These are phyloP conservation scores for Zasmidium angulare DNA, from an alignment of 2,329 filamentous ascomycete species.

Conservation along the genomic window DNA sequence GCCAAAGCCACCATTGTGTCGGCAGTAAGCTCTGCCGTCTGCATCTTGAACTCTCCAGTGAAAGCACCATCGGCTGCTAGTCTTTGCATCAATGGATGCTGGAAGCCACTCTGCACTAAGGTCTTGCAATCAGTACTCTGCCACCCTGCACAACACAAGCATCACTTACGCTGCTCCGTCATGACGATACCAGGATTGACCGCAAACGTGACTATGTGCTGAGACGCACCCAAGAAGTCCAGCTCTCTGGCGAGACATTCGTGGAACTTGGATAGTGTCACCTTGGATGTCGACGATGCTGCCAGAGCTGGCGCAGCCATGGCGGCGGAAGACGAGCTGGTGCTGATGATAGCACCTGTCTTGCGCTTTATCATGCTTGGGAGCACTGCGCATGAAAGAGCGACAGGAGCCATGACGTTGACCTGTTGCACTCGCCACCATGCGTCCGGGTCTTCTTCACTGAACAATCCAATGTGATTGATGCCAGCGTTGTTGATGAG, in stretches of 20 bases:
- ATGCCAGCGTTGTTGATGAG: conserved; percentile 17
- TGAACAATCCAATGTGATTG: conserved; percentile 13
- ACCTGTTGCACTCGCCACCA: conserved; percentile 29
- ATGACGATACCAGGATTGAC: conserved; percentile 21
- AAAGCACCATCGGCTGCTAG: too few species aligned
- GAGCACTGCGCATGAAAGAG: conserved; percentile 22
- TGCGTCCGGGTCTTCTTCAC: conserved; percentile 18
- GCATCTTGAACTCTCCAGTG: conserved; percentile 4
- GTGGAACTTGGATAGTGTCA: conserved; percentile 27
- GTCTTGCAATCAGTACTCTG: too few species aligned
- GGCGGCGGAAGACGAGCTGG: conserved; percentile 13
- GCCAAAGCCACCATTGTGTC: conserved; percentile 21
- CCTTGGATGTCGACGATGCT: conserved; percentile 25
- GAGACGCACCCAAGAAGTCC: neutral
- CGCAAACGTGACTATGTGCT: conserved; percentile 19
- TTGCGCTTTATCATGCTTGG: conserved; percentile 22
- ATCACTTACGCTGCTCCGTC: conserved; percentile 8
- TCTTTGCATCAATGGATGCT: too few species aligned
- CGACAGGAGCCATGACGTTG: conserved; percentile 24
- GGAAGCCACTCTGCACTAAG: too few species aligned
- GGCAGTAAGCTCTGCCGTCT: conserved; percentile 17
- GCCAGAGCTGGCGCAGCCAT: conserved; percentile 22
- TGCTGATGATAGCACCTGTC: conserved; percentile 19
- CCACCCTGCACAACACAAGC: too few species aligned
- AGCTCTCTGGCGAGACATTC: conserved; percentile 20